A percentile compares a stretch with the other conserved stretches of the same genome.
Conservation (phyloP, 1,284 basidiomycete species). For the Cystobasidiaceae sp. region DNA sequence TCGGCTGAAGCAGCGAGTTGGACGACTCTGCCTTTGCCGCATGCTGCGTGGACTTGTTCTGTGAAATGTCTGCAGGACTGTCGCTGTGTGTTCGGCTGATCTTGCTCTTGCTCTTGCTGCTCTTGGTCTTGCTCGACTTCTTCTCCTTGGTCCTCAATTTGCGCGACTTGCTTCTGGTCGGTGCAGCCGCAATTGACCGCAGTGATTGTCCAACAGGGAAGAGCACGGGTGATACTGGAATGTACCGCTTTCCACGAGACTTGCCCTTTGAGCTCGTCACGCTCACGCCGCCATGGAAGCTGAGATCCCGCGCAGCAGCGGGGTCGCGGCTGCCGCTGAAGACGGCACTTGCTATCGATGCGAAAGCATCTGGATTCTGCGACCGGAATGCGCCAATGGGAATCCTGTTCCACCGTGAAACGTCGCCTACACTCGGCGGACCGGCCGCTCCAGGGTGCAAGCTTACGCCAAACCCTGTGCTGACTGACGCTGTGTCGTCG, state of each 20-base stretch:
- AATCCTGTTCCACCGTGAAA: slow-evolving; percentile 42
- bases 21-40: background rate
- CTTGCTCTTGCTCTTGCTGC: background rate
- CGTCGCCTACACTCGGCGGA: slow-evolving; percentile 34
- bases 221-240: slow-evolving; percentile 30
- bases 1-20: background rate
- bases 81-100: background rate
- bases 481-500: slow-evolving; percentile 27
- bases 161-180: slow-evolving; percentile 9
- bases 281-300: slow-evolving; percentile 16
- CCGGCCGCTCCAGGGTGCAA: background rate
- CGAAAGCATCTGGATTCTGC: slow-evolving; percentile 15
- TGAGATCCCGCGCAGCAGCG: background rate
- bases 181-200: slow-evolving; percentile 8
- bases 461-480: slow-evolving; percentile 8
- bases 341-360: slow-evolving; percentile 15
- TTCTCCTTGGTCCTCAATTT: slow-evolving; percentile 9
- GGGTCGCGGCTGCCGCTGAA: slow-evolving; percentile 22
- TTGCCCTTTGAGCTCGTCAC: background rate
- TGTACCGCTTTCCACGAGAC: background rate
- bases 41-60: background rate
- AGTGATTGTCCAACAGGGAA: slow-evolving; percentile 20
- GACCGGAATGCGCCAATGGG: slow-evolving; percentile 43
- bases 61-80: background rate
- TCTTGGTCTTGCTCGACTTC: background rate